Percentiles rank a stretch among this genome's conserved stretches.
phyloP scores from a whole-genome alignment of 2,329 filamentous ascomycete species.

The Cercospora citrullina region DNA sequence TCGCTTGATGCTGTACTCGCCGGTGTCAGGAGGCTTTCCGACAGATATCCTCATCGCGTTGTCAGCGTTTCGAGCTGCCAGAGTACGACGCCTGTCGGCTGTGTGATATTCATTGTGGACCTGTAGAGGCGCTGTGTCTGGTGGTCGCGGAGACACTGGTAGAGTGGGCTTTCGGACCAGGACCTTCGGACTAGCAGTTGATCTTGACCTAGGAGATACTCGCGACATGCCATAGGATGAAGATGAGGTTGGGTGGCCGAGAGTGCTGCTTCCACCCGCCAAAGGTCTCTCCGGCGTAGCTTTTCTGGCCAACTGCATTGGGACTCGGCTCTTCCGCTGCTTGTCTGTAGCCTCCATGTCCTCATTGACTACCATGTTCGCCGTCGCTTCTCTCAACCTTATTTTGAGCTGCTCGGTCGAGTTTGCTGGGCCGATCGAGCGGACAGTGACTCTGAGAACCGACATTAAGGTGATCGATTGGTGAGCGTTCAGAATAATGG shows the following conservation, averaged over 20 bases:
- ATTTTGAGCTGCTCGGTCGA: slow-evolving; percentile 18
- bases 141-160: neutral
- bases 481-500: neutral
- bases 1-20: slow-evolving; percentile 12
- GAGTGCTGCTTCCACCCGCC: neutral
- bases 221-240: neutral
- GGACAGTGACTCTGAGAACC: slow-evolving; percentile 15
- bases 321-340: neutral
- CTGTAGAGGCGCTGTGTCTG: neutral
- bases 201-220: neutral
- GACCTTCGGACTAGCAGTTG: neutral
- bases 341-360: slow-evolving; percentile 15
- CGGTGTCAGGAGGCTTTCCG: neutral
- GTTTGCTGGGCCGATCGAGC: slow-evolving; percentile 9
- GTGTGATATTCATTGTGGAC: neutral
- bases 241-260: neutral
- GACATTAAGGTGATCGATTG: neutral
- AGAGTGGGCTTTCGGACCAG: neutral
- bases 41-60: neutral
- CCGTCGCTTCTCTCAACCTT: slow-evolving; percentile 13
- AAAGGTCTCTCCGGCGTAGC: neutral
- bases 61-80: neutral
- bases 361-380: slow-evolving; percentile 19
- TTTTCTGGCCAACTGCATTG: neutral
- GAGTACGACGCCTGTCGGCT: neutral